These are phyloP conservation scores for Melampsora larici-populina DNA, from an alignment of 1,284 basidiomycete genomes.

Conservation along the genomic window DNA sequence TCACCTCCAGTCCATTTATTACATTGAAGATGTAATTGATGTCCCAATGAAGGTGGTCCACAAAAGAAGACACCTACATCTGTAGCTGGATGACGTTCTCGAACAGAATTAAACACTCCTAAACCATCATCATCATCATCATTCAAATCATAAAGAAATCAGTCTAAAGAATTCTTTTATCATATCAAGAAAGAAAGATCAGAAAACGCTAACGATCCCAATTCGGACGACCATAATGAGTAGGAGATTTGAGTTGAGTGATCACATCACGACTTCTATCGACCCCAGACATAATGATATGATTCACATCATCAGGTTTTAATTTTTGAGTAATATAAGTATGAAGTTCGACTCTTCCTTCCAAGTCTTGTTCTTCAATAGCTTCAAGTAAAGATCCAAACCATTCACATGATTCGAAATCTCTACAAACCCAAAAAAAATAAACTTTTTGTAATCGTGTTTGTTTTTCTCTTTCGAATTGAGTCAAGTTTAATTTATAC, in stretches of 20 bases:
- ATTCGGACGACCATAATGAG: conserved; percentile 89
- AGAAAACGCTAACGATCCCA: conserved; percentile 47
- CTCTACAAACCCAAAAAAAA: conserved; percentile 52
- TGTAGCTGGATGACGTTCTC: conserved; percentile 73
- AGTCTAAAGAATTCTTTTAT: no score
- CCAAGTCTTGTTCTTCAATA: no score
- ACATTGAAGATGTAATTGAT: conserved; percentile 67
- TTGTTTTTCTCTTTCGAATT: conserved; percentile 42
- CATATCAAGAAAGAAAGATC: not conserved
- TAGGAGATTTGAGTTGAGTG: conserved; percentile 75
- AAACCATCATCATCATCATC: no score
- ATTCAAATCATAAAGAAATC: no score
- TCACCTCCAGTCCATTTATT: conserved; percentile 79
- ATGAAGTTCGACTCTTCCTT: conserved; percentile 68
- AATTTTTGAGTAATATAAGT: conserved; percentile 84
- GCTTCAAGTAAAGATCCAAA: conserved; percentile 87
- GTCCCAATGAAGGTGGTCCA: conserved; percentile 69
- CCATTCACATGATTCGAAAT: conserved; percentile 67
- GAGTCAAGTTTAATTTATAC: conserved; percentile 79
- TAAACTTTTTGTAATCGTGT: conserved; percentile 54
- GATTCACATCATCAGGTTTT: conserved; percentile 81
- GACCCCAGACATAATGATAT: conserved; percentile 77
- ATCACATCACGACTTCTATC: conserved; percentile 83
- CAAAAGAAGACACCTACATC: conserved; percentile 74
- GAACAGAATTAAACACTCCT: conserved; percentile 76